Conservation (phyloP, 192 early-diverging fungal species). For the Coemansia aciculifera region DNA sequence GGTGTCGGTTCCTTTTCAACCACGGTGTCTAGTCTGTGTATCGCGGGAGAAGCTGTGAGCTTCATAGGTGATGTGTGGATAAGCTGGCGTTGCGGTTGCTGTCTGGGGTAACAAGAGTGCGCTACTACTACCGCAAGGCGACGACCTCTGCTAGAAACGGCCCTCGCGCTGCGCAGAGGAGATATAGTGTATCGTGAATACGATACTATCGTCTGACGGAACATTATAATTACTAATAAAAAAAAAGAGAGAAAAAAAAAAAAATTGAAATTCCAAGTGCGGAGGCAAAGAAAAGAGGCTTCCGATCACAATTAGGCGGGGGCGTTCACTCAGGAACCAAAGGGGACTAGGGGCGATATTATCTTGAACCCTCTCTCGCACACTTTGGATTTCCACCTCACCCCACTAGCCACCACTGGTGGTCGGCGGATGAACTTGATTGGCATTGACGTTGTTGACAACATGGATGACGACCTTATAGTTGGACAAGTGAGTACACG, state of each 20-base stretch:
- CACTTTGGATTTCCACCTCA: too few relatives aligned
- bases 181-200: background rate
- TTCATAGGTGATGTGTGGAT: background rate
- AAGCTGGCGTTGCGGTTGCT: background rate
- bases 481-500: background rate
- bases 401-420: too few relatives aligned
- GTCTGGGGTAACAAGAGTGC: background rate
- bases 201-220: background rate
- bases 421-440: background rate
- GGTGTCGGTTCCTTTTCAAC: background rate
- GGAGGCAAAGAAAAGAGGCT: background rate
- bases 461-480: background rate
- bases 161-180: background rate
- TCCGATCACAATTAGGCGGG: too few relatives aligned
- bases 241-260: background rate
- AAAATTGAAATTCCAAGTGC: background rate
- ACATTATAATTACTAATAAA: conserved; percentile 4
- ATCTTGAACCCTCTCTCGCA: too few relatives aligned
- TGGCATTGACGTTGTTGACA: background rate
- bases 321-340: too few relatives aligned
- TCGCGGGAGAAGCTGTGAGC: background rate
- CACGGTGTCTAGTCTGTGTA: background rate
- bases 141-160: background rate
- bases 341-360: too few relatives aligned
- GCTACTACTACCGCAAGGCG: background rate